Evolutionary conservation across 768 basidiomycete species (phyloP), one percentile per base, ranked within the genome.

Genomic region (Russula compacta): DNA sequence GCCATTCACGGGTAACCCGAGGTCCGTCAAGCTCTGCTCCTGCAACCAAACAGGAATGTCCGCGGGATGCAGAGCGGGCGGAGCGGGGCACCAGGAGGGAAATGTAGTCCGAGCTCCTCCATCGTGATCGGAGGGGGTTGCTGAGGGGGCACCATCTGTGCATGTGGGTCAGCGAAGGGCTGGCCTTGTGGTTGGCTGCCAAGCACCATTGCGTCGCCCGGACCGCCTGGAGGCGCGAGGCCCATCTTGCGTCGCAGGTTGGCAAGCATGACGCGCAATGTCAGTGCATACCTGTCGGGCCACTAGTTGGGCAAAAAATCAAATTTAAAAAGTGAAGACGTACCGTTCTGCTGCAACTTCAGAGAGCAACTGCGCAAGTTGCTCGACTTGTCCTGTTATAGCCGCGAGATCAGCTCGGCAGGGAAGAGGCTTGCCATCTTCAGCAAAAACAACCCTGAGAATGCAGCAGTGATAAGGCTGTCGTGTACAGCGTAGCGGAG

Each of bases 351-450:
- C 94, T 36, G 92, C 92, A 40, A 95, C 93, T 59, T 95, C 94
- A 5, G 91, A 92, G 49, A 97, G 79, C 49, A 98, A 75, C 67
- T 93, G 89, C 0, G 92, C 87, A 40, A 98, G 80, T 71, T 95
- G 91, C 69, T 94, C 90, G 46, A 95, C 93, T 72, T 95, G 92
- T 3, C 73, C 78, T 49, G 84, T 86, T 70, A 95, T 91, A 9
- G 81, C 79, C 17, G 75, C 79, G 33, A 95, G 74, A 69, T 95
- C 89, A 95, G 75, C 68, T 93, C 90, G 14, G 83, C 75, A 0
- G 92, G 92, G 78, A 95, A 97, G 36, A 97, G 81, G 69, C 87
- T 90, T 59, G 93, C 93, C 87, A 95, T 93, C 75, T 95, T 95
- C 60, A 95, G 80, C 29, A 95, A 77, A 77, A 94, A 95, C 21